These are phyloP conservation scores for Closterium sp. DNA, from an alignment of 139 green algal species.

Conservation along the genomic window DNA sequence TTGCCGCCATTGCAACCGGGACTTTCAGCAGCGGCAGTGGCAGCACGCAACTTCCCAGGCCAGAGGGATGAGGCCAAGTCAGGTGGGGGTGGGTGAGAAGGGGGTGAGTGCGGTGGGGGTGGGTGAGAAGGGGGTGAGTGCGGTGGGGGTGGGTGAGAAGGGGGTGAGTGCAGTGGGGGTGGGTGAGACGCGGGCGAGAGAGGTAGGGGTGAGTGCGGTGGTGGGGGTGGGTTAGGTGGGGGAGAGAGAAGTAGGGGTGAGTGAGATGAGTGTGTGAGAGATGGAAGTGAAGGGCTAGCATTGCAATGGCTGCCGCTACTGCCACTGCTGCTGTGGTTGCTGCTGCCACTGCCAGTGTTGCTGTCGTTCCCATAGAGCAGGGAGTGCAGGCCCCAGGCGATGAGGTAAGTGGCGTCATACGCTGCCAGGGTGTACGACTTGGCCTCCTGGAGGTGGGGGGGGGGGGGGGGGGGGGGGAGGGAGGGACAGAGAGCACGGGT, in stretches of 20 bases:
- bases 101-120: no score
- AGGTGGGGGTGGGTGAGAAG: neutral
- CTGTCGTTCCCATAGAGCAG: neutral
- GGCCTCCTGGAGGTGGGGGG: neutral
- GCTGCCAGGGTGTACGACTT: neutral
- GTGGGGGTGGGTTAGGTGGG: neutral
- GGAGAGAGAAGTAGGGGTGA: no score
- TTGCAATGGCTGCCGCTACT: neutral
- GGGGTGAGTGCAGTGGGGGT: neutral
- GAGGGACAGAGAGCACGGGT: no score
- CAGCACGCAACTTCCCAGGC: neutral
- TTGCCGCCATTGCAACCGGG: neutral
- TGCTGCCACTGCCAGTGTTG: neutral
- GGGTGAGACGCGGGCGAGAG: neutral
- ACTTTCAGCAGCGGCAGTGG: no score
- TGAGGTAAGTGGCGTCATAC: neutral
- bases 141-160: no score
- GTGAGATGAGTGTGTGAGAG: neutral
- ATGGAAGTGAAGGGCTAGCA: neutral
- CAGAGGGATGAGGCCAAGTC: neutral
- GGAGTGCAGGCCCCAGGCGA: neutral
- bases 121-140: neutral
- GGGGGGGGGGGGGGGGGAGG: no score
- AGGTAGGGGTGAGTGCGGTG: neutral
- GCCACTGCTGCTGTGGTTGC: neutral